Percentiles rank a stretch among this genome's conserved stretches.
Evolutionary conservation across 2,329 filamentous ascomycete species (phyloP).

Genomic region (Myrmaecium sp.): DNA sequence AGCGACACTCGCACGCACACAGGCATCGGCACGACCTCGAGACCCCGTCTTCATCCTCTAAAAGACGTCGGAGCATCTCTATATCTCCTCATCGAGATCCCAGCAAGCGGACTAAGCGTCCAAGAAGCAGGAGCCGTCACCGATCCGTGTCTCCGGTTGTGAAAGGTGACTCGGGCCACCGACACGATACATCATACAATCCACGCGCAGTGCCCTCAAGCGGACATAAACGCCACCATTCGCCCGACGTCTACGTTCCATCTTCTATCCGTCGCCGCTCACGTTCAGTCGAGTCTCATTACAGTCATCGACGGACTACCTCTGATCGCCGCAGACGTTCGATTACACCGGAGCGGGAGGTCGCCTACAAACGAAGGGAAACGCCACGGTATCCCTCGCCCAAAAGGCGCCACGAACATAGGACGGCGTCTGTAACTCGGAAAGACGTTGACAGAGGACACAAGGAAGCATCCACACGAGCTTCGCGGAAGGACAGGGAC

Average conservation of each 20-base stretch:
- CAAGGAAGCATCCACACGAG: slow-evolving; percentile 3
- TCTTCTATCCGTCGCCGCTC: slow-evolving; percentile 21
- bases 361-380: slow-evolving; percentile 11
- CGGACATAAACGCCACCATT: slow-evolving; percentile 16
- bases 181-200: too few relatives aligned
- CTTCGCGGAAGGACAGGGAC: slow-evolving; percentile 5
- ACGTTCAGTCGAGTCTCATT: slow-evolving; percentile 22
- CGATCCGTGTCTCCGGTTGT: too few relatives aligned
- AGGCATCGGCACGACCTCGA: slow-evolving; percentile 18
- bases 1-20: slow-evolving; percentile 17
- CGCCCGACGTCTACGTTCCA: slow-evolving; percentile 20
- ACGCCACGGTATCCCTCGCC: slow-evolving; percentile 15
- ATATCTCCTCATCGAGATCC: slow-evolving; percentile 17
- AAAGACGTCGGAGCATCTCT: slow-evolving; percentile 21
- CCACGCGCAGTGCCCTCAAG: too few relatives aligned
- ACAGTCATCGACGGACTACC: slow-evolving; percentile 14
- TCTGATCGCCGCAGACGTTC: slow-evolving; percentile 16
- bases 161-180: too few relatives aligned
- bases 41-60: slow-evolving; percentile 20
- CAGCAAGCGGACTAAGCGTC: slow-evolving; percentile 16
- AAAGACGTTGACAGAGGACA: slow-evolving; percentile 12
- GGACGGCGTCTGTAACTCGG: slow-evolving; percentile 9
- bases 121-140: slow-evolving; percentile 17
- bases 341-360: slow-evolving; percentile 12
- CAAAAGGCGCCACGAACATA: slow-evolving; percentile 10